Percentiles rank a stretch among this genome's conserved stretches.
Conservation (phyloP, 169 alveolate species). For the Plasmodium gonderi region DNA sequence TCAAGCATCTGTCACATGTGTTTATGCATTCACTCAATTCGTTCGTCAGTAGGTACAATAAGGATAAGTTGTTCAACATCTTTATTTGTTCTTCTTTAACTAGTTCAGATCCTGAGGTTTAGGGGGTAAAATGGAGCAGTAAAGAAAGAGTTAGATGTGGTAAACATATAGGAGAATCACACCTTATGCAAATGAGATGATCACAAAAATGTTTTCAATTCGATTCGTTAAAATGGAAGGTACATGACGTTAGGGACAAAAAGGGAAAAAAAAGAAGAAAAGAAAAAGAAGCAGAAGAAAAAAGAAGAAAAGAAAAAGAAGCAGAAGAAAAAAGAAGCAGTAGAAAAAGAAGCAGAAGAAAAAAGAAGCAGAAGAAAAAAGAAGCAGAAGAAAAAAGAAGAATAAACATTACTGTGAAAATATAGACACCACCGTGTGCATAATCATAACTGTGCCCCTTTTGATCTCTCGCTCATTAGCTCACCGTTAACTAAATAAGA, state of each 20-base stretch:
- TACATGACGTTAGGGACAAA: neutral
- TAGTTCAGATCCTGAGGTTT: conserved; percentile 11
- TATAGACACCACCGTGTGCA: no score
- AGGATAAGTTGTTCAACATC: conserved; percentile 23
- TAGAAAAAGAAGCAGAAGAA: no score
- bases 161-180: no score
- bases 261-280: neutral
- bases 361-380: no score
- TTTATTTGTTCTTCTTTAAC: conserved; percentile 46
- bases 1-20: conserved; percentile 42
- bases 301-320: neutral
- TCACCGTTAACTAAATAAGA: conserved; percentile 7
- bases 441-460: no score
- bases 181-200: neutral
- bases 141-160: neutral
- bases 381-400: no score
- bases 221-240: neutral
- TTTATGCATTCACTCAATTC: conserved; percentile 18
- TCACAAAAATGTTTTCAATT: neutral
- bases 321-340: neutral
- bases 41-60: conserved; percentile 37
- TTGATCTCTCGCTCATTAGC: neutral
- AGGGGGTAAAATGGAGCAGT: neutral
- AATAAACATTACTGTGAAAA: no score
- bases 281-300: neutral